These are phyloP conservation scores for Striga hermonthica DNA, from an alignment of 305 asterid genomes.

Conservation along the genomic window DNA sequence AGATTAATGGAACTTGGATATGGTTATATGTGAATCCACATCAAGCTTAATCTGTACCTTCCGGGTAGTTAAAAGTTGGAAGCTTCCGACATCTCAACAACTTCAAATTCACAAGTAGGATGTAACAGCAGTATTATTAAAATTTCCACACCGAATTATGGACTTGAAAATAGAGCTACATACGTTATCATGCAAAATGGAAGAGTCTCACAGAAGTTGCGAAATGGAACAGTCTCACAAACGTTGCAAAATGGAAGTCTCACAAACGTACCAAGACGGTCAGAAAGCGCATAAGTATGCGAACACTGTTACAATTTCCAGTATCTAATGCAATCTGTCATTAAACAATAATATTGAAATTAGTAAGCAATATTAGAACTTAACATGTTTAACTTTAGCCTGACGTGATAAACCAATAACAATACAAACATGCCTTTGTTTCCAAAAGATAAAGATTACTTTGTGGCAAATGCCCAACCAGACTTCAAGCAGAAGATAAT, in stretches of 20 bases:
- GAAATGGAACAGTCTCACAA: slow-evolving; percentile 40
- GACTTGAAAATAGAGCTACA: slow-evolving; percentile 14
- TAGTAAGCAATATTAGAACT: slow-evolving; percentile 13
- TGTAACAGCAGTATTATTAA: slow-evolving; percentile 8
- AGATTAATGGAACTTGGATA: not conserved
- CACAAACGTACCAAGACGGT: slow-evolving; percentile 73
- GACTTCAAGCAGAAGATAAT: slow-evolving; percentile 5
- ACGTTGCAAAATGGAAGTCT: slow-evolving; percentile 66
- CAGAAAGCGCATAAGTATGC: slow-evolving; percentile 81
- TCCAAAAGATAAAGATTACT: slow-evolving; percentile 11
- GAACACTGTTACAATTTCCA: slow-evolving; percentile 70
- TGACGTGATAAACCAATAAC: slow-evolving; percentile 10
- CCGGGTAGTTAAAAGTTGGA: slow-evolving; percentile 8
- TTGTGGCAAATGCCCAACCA: slow-evolving; percentile 7
- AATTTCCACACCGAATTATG: slow-evolving; percentile 17
- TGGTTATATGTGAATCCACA: slow-evolving; percentile 14
- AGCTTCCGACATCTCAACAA: slow-evolving; percentile 15
- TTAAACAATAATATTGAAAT: slow-evolving; percentile 26
- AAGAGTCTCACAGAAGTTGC: slow-evolving; percentile 45
- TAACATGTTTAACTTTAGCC: not conserved
- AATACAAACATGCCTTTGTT: slow-evolving; percentile 4
- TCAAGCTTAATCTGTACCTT: slow-evolving; percentile 14
- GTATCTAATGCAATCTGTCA: slow-evolving; percentile 66
- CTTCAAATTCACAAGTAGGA: slow-evolving; percentile 6
- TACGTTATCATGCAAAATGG: slow-evolving; percentile 19